Percentiles rank a stretch among this genome's conserved stretches.
These are phyloP conservation scores for Capsicum rhomboideum DNA, from an alignment of 257 asterid genomes.

Conservation along the genomic window DNA sequence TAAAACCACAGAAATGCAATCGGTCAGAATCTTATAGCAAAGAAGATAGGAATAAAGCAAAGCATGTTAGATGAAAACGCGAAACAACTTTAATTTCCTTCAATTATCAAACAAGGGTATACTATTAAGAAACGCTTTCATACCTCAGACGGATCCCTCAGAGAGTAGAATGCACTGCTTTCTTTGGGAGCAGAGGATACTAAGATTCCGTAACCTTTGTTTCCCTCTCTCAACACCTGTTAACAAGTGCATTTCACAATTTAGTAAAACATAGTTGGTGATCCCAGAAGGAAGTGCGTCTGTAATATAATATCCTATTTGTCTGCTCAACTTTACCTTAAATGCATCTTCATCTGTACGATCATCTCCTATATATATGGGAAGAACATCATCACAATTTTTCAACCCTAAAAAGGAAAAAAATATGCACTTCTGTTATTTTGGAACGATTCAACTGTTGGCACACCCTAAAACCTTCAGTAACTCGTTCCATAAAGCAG, in stretches of 20 bases:
- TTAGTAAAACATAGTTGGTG: not conserved
- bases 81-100: not conserved
- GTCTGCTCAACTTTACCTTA: slow-evolving; percentile 39
- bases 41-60: not conserved
- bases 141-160: slow-evolving; percentile 91
- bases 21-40: not conserved
- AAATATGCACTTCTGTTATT: not conserved
- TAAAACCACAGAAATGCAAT: slow-evolving; percentile 9
- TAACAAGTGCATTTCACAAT: not conserved
- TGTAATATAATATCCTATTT: not conserved
- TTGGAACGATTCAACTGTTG: not conserved
- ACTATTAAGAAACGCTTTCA: not conserved
- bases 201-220: slow-evolving; percentile 73
- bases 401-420: slow-evolving; percentile 37
- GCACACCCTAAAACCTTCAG: not conserved
- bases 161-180: slow-evolving; percentile 80
- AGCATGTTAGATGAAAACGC: not conserved
- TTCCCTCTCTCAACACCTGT: slow-evolving; percentile 68
- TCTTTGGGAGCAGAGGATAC: slow-evolving; percentile 86
- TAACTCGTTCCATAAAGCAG: not conserved
- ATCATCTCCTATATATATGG: slow-evolving; percentile 91
- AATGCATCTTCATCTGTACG: slow-evolving; percentile 98
- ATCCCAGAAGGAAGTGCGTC: not conserved
- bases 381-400: slow-evolving; percentile 60
- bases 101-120: not conserved